Base-by-base conservation (phyloP, 768 basidiomycete genomes). In the Trametes meyenii region DNA sequence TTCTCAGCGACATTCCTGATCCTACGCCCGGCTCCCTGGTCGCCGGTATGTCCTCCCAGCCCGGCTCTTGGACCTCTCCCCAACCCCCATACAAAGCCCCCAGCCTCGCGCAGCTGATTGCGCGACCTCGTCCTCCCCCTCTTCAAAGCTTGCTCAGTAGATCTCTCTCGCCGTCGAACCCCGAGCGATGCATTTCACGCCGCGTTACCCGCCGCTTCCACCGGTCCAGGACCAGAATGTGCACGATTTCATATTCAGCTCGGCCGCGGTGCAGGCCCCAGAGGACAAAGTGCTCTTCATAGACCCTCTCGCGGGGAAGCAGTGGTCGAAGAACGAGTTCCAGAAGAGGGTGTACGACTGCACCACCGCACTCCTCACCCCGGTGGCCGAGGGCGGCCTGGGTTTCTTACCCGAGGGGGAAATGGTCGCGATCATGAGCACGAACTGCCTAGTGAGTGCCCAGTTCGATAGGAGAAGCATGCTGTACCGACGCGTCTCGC, bases 341-440 rank as follows among this genome's bases (percentile, higher is more conserved):
- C 53, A 78, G 14, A 79, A 81, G 39, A 76, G 78, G 14, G 78
- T 89, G 0, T 74, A 78, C 10, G 78, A 84, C 51, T 81, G 81
- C 16, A 82, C 85, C 2, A 88, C 87, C 0, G 86, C 82, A 0
- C 75, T 90, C 5, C 42, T 58, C 21, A 33, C 65, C 3, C 76
- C 82, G 5, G 60, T 74, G 13, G 64, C 73, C 0, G 70, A 80
- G 17, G 87, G 87, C 0, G 88, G 90, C 0, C 74, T 89, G 1
- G 87, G 81, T 0, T 68, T 92, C 12, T 70, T 72, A 0, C 76
- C 75, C 43, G 75, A 80, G 19, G 77, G 77, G 0, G 86, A 88
- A 54, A 82, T 90, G 23, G 78, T 90, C 19, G 90, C 88, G 6
- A 82, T 92, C 16, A 80, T 90, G 69, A 84, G 83, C 71, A 81